A percentile compares a stretch with the other conserved stretches of the same genome.
Conservation (phyloP, 169 alveolate species). For the Neospora caninum region DNA sequence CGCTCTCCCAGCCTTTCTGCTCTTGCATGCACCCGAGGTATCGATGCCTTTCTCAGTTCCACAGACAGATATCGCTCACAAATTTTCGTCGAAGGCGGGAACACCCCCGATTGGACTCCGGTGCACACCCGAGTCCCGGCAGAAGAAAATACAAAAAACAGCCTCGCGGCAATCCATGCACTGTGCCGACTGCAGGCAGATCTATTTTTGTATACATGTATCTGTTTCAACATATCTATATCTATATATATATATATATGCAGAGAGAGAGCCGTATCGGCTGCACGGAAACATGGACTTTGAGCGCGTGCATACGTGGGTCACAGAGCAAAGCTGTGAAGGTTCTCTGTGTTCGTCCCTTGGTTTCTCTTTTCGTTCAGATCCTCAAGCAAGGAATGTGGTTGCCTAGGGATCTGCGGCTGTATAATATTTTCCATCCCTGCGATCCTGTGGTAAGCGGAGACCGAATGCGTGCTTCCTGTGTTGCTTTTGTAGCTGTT, state of each 20-base stretch:
- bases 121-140: too few relatives aligned
- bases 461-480: neutral
- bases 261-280: neutral
- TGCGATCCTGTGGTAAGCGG: slow-evolving; percentile 74
- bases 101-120: too few relatives aligned
- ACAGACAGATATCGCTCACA: neutral
- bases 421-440: slow-evolving; percentile 75
- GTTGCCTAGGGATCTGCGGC: slow-evolving; percentile 56
- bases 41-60: neutral
- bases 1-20: slow-evolving; percentile 75
- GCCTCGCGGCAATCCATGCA: too few relatives aligned
- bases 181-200: too few relatives aligned
- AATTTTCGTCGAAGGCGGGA: neutral
- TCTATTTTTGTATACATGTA: neutral
- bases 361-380: neutral
- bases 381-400: slow-evolving; percentile 49
- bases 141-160: too few relatives aligned
- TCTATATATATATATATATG: neutral
- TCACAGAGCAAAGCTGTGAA: too few relatives aligned
- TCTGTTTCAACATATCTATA: neutral
- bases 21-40: slow-evolving; percentile 68
- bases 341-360: neutral
- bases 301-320: too few relatives aligned
- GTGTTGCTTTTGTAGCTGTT: neutral
- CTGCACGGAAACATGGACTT: too few relatives aligned